A percentile compares a stretch with the other conserved stretches of the same genome.
Evolutionary conservation across 1,284 basidiomycete genomes (phyloP).

Genomic region (Coniferiporia sulphurascens): DNA sequence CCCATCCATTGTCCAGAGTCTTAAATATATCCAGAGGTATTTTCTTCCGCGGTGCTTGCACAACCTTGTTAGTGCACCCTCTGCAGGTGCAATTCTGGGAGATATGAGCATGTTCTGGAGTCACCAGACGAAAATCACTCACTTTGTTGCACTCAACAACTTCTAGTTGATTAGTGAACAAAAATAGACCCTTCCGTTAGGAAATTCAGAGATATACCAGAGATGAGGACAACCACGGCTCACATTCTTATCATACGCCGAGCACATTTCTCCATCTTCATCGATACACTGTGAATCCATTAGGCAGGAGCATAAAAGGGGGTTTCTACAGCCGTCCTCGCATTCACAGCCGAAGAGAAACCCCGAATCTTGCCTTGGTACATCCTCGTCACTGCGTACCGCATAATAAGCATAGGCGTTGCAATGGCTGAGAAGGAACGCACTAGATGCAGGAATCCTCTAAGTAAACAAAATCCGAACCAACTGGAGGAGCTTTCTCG

Average conservation of each 20-base stretch:
- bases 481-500: constrained; percentile 5
- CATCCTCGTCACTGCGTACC: background rate
- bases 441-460: constrained; percentile 9
- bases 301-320: constrained; percentile 1
- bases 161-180: constrained; percentile 41
- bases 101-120: background rate
- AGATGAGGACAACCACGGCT: constrained; percentile 1
- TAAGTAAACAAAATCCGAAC: constrained; percentile 5
- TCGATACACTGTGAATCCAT: constrained; percentile 4
- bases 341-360: constrained; percentile 13
- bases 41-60: constrained; percentile 40
- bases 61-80: constrained; percentile 49
- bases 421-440: background rate
- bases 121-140: background rate
- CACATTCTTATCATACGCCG: constrained; percentile 5
- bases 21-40: constrained; percentile 53
- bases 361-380: background rate
- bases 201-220: background rate
- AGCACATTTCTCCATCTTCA: background rate
- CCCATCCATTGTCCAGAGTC: constrained; percentile 50
- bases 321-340: background rate
- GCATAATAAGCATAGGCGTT: background rate
- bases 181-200: constrained; percentile 41
- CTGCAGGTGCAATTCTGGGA: constrained; percentile 42
- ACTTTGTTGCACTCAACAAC: constrained; percentile 62